A percentile compares a stretch with the other conserved stretches of the same genome.
Conservation (phyloP, 257 asterid genomes). For the Nicotiana tomentosiformis region DNA sequence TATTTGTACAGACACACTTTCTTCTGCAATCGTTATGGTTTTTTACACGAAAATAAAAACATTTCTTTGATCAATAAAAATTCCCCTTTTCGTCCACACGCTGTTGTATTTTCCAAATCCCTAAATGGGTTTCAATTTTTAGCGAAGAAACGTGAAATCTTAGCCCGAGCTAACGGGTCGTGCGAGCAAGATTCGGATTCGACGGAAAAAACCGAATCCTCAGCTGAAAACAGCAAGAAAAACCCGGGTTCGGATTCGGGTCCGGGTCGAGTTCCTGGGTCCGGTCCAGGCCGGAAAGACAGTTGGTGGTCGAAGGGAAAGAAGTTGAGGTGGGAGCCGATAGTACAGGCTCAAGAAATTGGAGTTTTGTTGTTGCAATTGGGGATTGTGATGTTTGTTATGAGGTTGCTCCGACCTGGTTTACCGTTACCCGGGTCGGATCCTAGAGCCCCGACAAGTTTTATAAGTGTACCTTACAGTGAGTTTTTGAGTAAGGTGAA, state of each 20-base stretch:
- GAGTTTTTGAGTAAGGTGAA: slow-evolving; percentile 80
- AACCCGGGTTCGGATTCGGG: slow-evolving; percentile 14
- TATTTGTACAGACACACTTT: slow-evolving; percentile 25
- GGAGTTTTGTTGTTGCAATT: slow-evolving; percentile 81
- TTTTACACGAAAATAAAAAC: slow-evolving; percentile 26
- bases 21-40: slow-evolving; percentile 39
- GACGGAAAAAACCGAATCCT: slow-evolving; percentile 43
- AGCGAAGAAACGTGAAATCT: slow-evolving; percentile 12
- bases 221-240: slow-evolving; percentile 43
- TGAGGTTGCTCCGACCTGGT: slow-evolving; percentile 88
- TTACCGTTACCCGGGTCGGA: slow-evolving; percentile 89
- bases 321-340: slow-evolving; percentile 87
- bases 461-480: slow-evolving; percentile 83
- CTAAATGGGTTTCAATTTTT: slow-evolving; percentile 11
- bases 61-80: slow-evolving; percentile 20
- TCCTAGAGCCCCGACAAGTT: slow-evolving; percentile 51
- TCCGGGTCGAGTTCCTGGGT: slow-evolving; percentile 16
- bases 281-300: slow-evolving; percentile 48
- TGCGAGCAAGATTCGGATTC: slow-evolving; percentile 83
- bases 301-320: slow-evolving; percentile 48
- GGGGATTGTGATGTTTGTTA: slow-evolving; percentile 84
- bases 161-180: slow-evolving; percentile 51
- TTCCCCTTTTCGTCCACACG: slow-evolving; percentile 31
- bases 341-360: slow-evolving; percentile 82
- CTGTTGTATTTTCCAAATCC: slow-evolving; percentile 43